These are phyloP conservation scores for Daldinia sp. DNA, from an alignment of 2,329 filamentous ascomycete species.

Conservation along the genomic window DNA sequence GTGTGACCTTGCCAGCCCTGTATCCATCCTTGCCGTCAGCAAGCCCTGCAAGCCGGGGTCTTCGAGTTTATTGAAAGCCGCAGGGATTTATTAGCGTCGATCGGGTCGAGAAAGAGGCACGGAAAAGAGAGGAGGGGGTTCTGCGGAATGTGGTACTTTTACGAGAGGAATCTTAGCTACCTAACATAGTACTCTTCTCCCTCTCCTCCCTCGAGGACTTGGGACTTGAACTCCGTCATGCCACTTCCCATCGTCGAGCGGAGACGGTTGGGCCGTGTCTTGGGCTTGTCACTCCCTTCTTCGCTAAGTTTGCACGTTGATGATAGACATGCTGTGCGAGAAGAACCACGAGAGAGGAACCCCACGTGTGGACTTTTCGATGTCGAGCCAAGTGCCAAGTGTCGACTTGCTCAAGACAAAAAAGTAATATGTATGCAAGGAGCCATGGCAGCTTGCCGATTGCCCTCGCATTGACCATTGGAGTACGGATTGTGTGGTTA, in stretches of 20 bases:
- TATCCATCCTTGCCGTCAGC: constrained; percentile 41
- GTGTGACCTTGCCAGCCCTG: constrained; percentile 47
- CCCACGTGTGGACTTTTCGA: constrained; percentile 41
- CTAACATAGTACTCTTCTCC: neutral
- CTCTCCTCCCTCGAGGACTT: constrained; percentile 23
- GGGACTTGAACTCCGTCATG: constrained; percentile 22
- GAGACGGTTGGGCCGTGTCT: constrained; percentile 41
- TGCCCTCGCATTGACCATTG: constrained; percentile 45
- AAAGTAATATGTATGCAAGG: constrained; percentile 46
- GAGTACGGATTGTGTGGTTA: constrained; percentile 43
- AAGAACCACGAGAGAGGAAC: constrained; percentile 43
- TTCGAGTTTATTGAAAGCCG: constrained; percentile 46
- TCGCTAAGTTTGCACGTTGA: constrained; percentile 41
- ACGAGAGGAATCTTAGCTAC: constrained; percentile 22
- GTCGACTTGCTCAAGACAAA: constrained; percentile 32
- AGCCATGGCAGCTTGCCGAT: constrained; percentile 47
- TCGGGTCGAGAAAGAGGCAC: constrained; percentile 35
- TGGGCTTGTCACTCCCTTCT: constrained; percentile 31
- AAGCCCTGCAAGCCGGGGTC: constrained; percentile 42
- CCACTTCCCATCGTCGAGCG: constrained; percentile 26
- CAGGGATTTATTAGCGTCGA: constrained; percentile 43
- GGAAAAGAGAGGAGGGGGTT: constrained; percentile 30
- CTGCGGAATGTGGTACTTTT: constrained; percentile 41
- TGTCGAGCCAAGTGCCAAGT: constrained; percentile 35
- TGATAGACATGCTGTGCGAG: constrained; percentile 44